Evolutionary conservation across 306 rosid species (phyloP), one percentile per base, ranked within the genome.

Genomic region (Dalbergia cochinchinensis): DNA sequence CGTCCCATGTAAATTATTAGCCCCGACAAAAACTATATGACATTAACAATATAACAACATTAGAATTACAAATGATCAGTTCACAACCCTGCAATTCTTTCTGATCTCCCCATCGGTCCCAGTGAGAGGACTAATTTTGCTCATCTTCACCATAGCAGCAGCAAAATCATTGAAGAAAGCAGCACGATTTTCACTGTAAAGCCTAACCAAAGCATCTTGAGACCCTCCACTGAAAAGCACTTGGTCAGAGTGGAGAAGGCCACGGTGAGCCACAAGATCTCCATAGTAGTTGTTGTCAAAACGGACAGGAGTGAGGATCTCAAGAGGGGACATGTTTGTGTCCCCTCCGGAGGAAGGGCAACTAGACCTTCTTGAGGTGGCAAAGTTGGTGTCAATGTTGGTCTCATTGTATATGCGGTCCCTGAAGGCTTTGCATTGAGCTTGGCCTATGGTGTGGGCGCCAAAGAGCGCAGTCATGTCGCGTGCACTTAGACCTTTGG

Each of bases 391-490:
- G 48, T 88, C 86, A 41, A 91, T 88, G 83, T 92, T 92, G 80
- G 91, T 58, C 5, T 90, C 94, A 55, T 91, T 92, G 91, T 90
- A 90, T 7, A 92, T 83, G 69, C 90, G 91, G 26, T 0, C 54
- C 63, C 87, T 81, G 87, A 94, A 94, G 20, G 77, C 45, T 26
- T 16, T 53, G 53, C 98, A 94, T 12, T 79, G 78, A 0, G 84
- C 74, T 19, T 71, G 78, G 26, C 97, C 98, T 22, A 92, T 79
- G 8, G 90, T 88, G 87, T 94, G 98, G 47, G 37, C 90, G 0
- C 97, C 97, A 3, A 93, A 92, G 59, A 94, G 94, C 3, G 78
- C 88, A 0, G 93, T 91, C 79, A 94, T 78, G n/a, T 94, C 97
- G 0, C 69, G 22, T 44, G 87, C 72, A 11, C 3, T 83, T 4